A percentile compares a stretch with the other conserved stretches of the same genome.
Conservation (phyloP, 2,329 filamentous ascomycete genomes). For the Myriosclerotinia duriaeana region DNA sequence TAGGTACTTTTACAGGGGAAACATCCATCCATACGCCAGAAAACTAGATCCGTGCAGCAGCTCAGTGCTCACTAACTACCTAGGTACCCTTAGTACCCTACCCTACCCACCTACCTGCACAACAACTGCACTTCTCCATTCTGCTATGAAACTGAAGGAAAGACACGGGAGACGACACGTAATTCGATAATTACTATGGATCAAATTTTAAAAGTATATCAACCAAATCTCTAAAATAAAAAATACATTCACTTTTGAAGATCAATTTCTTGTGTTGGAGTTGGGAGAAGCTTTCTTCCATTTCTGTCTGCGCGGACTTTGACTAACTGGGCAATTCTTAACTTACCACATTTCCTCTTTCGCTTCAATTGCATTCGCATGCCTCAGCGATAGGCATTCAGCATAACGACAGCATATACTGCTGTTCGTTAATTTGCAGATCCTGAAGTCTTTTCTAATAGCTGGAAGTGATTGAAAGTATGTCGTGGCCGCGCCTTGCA, state of each 20-base stretch:
- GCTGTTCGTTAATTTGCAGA: constrained; percentile 35
- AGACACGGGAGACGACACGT: constrained; percentile 13
- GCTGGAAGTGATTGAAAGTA: constrained; percentile 27
- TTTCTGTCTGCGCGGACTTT: background rate
- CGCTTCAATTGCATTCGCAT: constrained; percentile 31
- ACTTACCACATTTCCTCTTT: constrained; percentile 12
- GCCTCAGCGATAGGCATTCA: constrained; percentile 37
- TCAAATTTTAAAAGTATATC: constrained; percentile 7
- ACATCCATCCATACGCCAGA: background rate
- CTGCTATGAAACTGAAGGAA: background rate
- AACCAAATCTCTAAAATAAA: background rate
- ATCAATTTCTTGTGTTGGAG: constrained; percentile 18
- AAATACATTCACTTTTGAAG: background rate
- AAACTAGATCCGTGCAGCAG: constrained; percentile 10
- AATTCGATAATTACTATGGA: constrained; percentile 18
- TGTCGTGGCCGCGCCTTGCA: constrained; percentile 40
- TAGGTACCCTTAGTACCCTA: too few relatives aligned
- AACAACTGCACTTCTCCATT: background rate
- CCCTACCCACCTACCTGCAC: background rate
- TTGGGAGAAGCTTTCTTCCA: constrained; percentile 9
- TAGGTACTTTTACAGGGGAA: background rate
- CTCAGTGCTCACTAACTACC: background rate
- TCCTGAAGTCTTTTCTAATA: background rate
- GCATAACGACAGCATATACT: constrained; percentile 38
- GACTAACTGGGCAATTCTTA: background rate